Conservation (phyloP, 1,284 basidiomycete genomes). For the Cutaneotrichosporon cyanovorans region DNA sequence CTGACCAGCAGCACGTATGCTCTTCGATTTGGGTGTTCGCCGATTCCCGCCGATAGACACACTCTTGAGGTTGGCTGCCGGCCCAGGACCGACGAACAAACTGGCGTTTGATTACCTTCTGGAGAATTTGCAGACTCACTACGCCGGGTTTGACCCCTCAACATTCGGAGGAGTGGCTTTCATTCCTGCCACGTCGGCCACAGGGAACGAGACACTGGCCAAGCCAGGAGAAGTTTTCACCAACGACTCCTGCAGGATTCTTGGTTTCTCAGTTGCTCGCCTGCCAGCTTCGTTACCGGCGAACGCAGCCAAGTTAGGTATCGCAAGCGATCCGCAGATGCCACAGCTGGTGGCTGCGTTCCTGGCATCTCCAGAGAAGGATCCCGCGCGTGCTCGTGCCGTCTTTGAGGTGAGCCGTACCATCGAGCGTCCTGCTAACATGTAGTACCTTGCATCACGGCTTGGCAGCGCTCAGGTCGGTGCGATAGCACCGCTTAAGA, state of each 20-base stretch:
- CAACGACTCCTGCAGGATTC: conserved; percentile 58
- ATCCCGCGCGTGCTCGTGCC: conserved; percentile 53
- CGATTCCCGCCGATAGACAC: conserved; percentile 63
- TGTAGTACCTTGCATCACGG: conserved; percentile 58
- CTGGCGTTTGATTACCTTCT: conserved; percentile 70
- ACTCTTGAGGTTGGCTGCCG: conserved; percentile 62
- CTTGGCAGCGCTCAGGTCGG: conserved; percentile 49
- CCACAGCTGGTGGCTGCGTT: conserved; percentile 60
- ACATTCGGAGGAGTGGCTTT: conserved; percentile 59
- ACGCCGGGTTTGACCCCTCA: conserved; percentile 56
- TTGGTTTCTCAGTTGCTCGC: conserved; percentile 60
- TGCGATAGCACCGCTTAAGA: conserved; percentile 36
- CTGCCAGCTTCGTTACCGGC: conserved; percentile 55
- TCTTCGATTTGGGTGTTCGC: conserved; percentile 70
- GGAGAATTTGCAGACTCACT: conserved; percentile 59
- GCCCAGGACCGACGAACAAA: conserved; percentile 32
- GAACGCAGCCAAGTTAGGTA: conserved; percentile 66
- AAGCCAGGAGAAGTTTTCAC: conserved; percentile 69
- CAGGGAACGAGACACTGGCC: conserved; percentile 52
- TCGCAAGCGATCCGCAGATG: conserved; percentile 67
- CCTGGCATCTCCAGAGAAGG: conserved; percentile 57
- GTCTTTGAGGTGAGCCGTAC: conserved; percentile 57
- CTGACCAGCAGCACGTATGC: conserved; percentile 61
- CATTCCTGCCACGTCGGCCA: conserved; percentile 63
- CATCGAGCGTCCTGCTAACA: background rate